Conservation (phyloP, 306 rosid species). For the Cicer bijugum region DNA sequence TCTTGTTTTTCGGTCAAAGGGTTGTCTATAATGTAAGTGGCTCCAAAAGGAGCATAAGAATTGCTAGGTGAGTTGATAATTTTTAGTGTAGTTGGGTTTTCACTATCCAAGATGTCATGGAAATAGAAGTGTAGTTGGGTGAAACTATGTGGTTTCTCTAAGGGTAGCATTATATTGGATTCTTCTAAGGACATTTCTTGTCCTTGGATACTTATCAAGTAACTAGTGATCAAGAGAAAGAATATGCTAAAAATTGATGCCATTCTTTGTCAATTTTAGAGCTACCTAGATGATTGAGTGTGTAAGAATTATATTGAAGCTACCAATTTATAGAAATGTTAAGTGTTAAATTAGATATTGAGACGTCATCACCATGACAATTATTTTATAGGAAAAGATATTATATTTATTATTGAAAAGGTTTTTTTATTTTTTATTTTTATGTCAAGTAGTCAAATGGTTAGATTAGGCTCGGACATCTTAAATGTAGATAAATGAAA, state of each 20-base stretch:
- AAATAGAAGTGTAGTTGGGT: conserved; percentile 54
- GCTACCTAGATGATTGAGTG: not conserved
- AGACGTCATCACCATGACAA: not conserved
- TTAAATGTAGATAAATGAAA: too few relatives aligned
- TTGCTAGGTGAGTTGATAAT: conserved; percentile 35
- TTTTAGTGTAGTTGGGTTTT: not conserved
- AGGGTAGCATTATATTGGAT: not conserved
- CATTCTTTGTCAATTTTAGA: conserved; percentile 17
- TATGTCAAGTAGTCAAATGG: too few relatives aligned
- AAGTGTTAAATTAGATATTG: not conserved
- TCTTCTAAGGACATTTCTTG: conserved; percentile 5
- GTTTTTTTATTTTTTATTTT: too few relatives aligned
- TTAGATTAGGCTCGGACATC: too few relatives aligned
- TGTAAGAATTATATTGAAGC: not conserved
- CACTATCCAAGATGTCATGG: conserved; percentile 48
- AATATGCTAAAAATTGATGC: conserved; percentile 1
- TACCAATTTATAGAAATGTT: conserved; percentile 8
- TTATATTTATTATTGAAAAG: too few relatives aligned
- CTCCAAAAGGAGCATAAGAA: conserved; percentile 38
- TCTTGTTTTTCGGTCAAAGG: conserved; percentile 45
- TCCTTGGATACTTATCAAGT: not conserved
- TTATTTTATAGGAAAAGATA: not conserved
- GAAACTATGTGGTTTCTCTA: conserved; percentile 36
- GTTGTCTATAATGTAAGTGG: conserved; percentile 41
- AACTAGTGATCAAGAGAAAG: not conserved